Evolutionary conservation across 306 rosid species (phyloP), one percentile per base, ranked within the genome.

Genomic region (Sechiopsis laciniata): DNA sequence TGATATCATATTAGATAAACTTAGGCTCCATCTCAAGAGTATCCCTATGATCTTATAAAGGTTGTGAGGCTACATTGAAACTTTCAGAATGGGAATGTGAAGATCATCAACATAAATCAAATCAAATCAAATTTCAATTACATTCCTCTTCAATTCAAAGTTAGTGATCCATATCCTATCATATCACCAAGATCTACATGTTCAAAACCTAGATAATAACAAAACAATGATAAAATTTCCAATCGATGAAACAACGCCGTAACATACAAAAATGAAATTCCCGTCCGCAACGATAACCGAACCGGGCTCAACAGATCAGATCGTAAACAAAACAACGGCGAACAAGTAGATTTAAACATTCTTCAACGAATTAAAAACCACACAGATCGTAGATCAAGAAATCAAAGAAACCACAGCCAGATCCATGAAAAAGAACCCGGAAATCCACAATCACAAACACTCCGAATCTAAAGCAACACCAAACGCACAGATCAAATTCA

Each of bases 391-490:
- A 68, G 54, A 68, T 68, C 74, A 70, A 51, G 19, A 50, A 16
- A 53, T 70, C 15, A 24, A 51, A 50, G 53, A 51, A 46, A 50
- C 35, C 40, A 24, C 19, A 22, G 10, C 19, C 74, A 13, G 74
- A 22, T 68, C 73, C 57, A 48, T 13, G 7, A 48, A 17, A 65
- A 46, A 67, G 20, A 19, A 6, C 24, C 40, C 37, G 29, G 0
- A 46, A 24, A 66, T 66, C 10, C 56, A 42, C 54, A 65, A 19
- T 35, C 70, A 64, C 52, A 64, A 64, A 64, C 53, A 45, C 72
- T 67, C 51, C 72, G 54, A n/a, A 68, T 68, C 56, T 21, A 68
- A 68, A 68, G 54, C 72, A 48, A 68, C 57, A 68, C 56, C 73
- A 68, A 68, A 50, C 15, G 56, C 73, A 22, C 73, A 68, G 73